Evolutionary conservation across 1,139 yeast species (phyloP).

Genomic region (Petasospora fabianii): DNA sequence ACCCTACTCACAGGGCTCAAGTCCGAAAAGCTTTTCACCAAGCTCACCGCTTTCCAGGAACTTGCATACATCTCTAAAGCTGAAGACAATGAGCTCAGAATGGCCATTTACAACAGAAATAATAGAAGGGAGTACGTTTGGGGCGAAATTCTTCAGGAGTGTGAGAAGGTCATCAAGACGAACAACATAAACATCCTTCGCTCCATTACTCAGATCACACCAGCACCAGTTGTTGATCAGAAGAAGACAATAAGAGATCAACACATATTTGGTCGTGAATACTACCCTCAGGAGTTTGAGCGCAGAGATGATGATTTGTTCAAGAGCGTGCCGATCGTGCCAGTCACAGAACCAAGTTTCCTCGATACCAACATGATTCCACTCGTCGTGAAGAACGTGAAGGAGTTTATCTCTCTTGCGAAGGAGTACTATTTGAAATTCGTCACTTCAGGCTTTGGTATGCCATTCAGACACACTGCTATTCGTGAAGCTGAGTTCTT

Average conservation of each 20-base stretch:
- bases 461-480: constrained; percentile 45
- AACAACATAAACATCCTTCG: constrained; percentile 31
- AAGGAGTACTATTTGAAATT: constrained; percentile 26
- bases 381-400: constrained; percentile 9
- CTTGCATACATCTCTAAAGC: constrained; percentile 56
- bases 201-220: constrained; percentile 11
- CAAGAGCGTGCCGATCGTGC: constrained; percentile 7
- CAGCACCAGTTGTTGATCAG: constrained; percentile 1
- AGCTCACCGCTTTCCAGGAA: constrained; percentile 72
- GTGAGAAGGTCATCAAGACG: constrained; percentile 49
- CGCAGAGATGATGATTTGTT: constrained; percentile 25
- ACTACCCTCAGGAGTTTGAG: constrained; percentile 17
- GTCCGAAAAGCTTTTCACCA: constrained; percentile 50
- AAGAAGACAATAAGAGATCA: constrained; percentile 12
- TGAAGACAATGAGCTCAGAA: constrained; percentile 44
- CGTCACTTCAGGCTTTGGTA: constrained; percentile 37
- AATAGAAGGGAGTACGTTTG: constrained; percentile 47
- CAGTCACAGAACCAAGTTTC: constrained; percentile 12
- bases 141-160: constrained; percentile 58
- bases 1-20: constrained; percentile 73
- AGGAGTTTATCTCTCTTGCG: constrained; percentile 4
- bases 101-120: constrained; percentile 50
- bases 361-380: constrained; percentile 19
- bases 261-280: constrained; percentile 26
- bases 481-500: constrained; percentile 57